Evolutionary conservation across 2,329 filamentous ascomycete genomes (phyloP).

Genomic region (Stachybotrys chartarum): DNA sequence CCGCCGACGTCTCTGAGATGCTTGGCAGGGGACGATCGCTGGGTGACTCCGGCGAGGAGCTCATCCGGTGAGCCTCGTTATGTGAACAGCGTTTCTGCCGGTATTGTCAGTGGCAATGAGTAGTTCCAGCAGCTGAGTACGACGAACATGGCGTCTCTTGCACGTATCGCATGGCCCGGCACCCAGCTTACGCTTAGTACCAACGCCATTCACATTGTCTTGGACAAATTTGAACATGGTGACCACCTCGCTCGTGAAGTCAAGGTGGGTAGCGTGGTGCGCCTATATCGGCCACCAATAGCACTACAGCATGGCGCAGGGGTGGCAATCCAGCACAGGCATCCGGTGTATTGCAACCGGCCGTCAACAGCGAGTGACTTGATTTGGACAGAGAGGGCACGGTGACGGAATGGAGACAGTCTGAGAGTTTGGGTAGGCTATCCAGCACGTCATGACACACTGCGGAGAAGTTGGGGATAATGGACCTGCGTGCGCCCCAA

Average conservation of each 20-base stretch:
- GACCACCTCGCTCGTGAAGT: neutral
- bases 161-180: slow-evolving; percentile 6
- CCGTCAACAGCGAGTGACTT: slow-evolving; percentile 1
- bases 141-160: slow-evolving; percentile 10
- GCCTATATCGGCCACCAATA: neutral
- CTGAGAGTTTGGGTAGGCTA: slow-evolving; percentile 1
- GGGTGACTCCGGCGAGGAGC: slow-evolving; percentile 2
- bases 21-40: slow-evolving; percentile 2
- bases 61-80: slow-evolving; percentile 2
- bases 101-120: neutral
- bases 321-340: slow-evolving; percentile 1
- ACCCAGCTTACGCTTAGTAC: slow-evolving; percentile 9
- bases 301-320: slow-evolving; percentile 2
- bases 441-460: slow-evolving; percentile 4
- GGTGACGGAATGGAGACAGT: neutral
- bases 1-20: slow-evolving; percentile 3
- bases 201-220: slow-evolving; percentile 20
- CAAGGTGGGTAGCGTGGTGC: slow-evolving; percentile 1
- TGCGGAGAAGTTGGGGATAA: slow-evolving; percentile 5
- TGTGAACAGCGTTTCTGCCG: slow-evolving; percentile 4
- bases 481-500: slow-evolving; percentile 1
- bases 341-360: slow-evolving; percentile 1
- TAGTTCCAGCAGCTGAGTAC: neutral
- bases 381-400: slow-evolving; percentile 1
- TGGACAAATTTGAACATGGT: slow-evolving; percentile 17